Evolutionary conservation across 2,329 filamentous ascomycete genomes (phyloP).

Genomic region (Atkinsonella texensis): DNA sequence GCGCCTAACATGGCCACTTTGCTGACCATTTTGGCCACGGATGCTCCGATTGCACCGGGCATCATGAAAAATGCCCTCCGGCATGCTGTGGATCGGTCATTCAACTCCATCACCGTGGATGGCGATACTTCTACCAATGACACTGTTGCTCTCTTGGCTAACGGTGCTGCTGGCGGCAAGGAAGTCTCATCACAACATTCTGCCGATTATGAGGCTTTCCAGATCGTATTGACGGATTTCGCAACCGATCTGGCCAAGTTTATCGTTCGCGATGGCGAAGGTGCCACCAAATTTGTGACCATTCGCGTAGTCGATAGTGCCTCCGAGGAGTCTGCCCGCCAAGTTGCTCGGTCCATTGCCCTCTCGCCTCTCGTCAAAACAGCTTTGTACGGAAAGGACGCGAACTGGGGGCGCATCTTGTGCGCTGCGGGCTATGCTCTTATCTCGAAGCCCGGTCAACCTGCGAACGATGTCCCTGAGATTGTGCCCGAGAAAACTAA

Average conservation of each 20-base stretch:
- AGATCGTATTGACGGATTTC: constrained; percentile 61
- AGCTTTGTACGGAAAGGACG: constrained; percentile 89
- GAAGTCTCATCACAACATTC: constrained; percentile 42
- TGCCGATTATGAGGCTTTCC: constrained; percentile 59
- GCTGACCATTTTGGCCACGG: constrained; percentile 82
- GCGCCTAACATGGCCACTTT: constrained; percentile 98
- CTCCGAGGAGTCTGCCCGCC: constrained; percentile 57
- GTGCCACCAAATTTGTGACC: constrained; percentile 95
- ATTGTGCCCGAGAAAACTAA: constrained; percentile 59
- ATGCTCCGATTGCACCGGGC: constrained; percentile 62
- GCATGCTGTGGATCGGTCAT: constrained; percentile 67
- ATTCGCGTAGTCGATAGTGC: constrained; percentile 69
- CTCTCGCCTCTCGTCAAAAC: constrained; percentile 93
- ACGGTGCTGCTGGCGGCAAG: constrained; percentile 73
- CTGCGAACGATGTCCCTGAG: constrained; percentile 47
- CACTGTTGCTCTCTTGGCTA: constrained; percentile 87
- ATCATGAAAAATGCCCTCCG: constrained; percentile 60
- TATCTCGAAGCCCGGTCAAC: constrained; percentile 44
- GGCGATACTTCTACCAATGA: constrained; percentile 97
- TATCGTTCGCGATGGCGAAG: constrained; percentile 90
- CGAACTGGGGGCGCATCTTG: constrained; percentile 95
- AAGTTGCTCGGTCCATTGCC: constrained; percentile 79
- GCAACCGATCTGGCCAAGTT: constrained; percentile 78
- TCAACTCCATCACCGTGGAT: constrained; percentile 95
- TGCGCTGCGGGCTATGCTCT: constrained; percentile 82